Conservation (phyloP, 768 basidiomycete genomes). For the Imleria badia region DNA sequence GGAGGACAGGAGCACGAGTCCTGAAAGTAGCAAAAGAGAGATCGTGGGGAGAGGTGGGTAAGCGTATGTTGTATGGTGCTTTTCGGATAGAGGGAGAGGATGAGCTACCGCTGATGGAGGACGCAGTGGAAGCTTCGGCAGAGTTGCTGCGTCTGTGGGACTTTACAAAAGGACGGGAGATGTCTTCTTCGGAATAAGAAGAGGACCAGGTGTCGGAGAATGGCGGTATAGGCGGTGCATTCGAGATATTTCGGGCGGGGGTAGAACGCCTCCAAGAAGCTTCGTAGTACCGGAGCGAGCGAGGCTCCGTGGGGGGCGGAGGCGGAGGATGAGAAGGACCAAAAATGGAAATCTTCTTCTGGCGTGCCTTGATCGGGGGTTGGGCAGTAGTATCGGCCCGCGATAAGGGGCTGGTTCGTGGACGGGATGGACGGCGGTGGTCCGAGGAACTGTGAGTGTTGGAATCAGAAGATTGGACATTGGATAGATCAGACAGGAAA, state of each 20-base stretch:
- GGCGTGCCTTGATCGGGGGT: slow-evolving; percentile 17
- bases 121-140: slow-evolving; percentile 46
- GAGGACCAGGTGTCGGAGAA: slow-evolving; percentile 26
- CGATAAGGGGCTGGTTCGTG: slow-evolving; percentile 24
- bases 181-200: slow-evolving; percentile 42
- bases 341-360: slow-evolving; percentile 39
- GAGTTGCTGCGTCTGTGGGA: slow-evolving; percentile 45
- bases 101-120: slow-evolving; percentile 28
- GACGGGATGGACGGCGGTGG: slow-evolving; percentile 7
- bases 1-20: slow-evolving; percentile 67
- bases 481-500: slow-evolving; percentile 32
- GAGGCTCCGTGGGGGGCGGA: slow-evolving; percentile 48
- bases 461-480: slow-evolving; percentile 9
- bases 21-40: slow-evolving; percentile 58
- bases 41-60: slow-evolving; percentile 53
- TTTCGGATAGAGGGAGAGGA: slow-evolving; percentile 23
- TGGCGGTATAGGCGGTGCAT: slow-evolving; percentile 4
- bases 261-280: slow-evolving; percentile 49
- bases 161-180: slow-evolving; percentile 30
- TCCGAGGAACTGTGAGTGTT: slow-evolving; percentile 4
- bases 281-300: slow-evolving; percentile 45
- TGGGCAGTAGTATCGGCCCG: slow-evolving; percentile 9
- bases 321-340: slow-evolving; percentile 34
- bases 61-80: slow-evolving; percentile 10
- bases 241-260: not conserved